Conservation (phyloP, 768 basidiomycete species). For the Suillus lakei region DNA sequence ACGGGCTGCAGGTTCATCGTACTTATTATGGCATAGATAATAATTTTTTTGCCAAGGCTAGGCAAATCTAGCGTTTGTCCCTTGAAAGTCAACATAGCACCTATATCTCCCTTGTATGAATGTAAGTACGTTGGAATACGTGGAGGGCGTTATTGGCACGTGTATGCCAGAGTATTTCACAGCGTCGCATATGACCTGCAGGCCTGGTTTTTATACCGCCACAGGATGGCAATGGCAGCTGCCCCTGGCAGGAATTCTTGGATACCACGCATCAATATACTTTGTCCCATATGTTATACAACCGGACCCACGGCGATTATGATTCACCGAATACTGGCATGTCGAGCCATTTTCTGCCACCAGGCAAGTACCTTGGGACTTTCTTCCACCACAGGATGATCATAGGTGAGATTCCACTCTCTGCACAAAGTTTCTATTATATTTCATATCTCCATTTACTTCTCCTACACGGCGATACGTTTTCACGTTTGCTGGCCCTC, state of each 20-base stretch:
- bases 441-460: not conserved
- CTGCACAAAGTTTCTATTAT: too few relatives aligned
- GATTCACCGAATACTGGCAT: not conserved
- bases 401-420: not conserved
- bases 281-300: not conserved
- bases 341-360: not conserved
- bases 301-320: not conserved
- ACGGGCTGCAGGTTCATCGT: not conserved
- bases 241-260: not conserved
- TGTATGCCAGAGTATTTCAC: not conserved
- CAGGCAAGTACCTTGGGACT: not conserved
- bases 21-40: not conserved
- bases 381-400: not conserved
- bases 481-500: not conserved
- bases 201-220: too few relatives aligned
- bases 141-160: not conserved
- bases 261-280: not conserved
- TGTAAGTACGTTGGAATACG: not conserved
- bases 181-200: too few relatives aligned
- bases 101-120: not conserved
- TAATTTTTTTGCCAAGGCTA: not conserved
- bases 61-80: not conserved
- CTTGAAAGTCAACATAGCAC: not conserved
- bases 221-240: not conserved
- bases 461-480: not conserved